Base-by-base conservation (phyloP, 129 eudicot species). In the Calendula officinalis region DNA sequence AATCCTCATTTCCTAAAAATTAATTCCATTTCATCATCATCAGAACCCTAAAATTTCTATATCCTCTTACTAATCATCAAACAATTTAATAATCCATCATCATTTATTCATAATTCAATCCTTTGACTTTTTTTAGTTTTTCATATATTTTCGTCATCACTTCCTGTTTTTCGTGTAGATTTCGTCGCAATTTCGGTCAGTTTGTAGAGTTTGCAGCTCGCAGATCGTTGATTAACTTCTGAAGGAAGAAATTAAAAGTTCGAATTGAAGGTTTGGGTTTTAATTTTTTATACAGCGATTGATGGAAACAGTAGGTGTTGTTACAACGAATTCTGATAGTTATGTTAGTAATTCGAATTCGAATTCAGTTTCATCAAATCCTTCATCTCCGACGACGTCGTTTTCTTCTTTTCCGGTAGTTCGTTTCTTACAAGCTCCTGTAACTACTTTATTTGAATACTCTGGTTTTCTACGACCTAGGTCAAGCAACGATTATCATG, bases 391-490 rank as follows among this genome's bases (percentile, higher is more conserved):
- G 7, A 14, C 72, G 51, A 3, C 72, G 27, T 40, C 51, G 30
- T 55, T 61, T 52, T 66, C 69, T 6, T 62, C 67, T 47, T 73
- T 73, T 73, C 72, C 73, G 5, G 44, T 73, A 65, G 39, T 84
- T 16, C 75, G 88, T 16, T 84, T 81, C 62, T 42, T 87, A 11
- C 91, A 65, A 60, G 82, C 86, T 51, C 95, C 95, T 3, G 76
- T 84, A 2, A 70, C 91, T 2, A 70, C 91, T 52, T 17, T 87
- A 30, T 74, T 87, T 7, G 91, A 87, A n/a, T 71, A 81, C 54
- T 73, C 82, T 14, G 91, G 91, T 12, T 7, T 74, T 66, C 57
- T 71, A 8, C 75, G 78, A 7, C 83, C 79, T n/a, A 66, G 78
- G 70, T 70, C 80, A 10, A 72, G 58, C 35, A 53, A 77, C 46